Conservation (phyloP, 2,329 filamentous ascomycete species). For the Fusarium sp. region DNA sequence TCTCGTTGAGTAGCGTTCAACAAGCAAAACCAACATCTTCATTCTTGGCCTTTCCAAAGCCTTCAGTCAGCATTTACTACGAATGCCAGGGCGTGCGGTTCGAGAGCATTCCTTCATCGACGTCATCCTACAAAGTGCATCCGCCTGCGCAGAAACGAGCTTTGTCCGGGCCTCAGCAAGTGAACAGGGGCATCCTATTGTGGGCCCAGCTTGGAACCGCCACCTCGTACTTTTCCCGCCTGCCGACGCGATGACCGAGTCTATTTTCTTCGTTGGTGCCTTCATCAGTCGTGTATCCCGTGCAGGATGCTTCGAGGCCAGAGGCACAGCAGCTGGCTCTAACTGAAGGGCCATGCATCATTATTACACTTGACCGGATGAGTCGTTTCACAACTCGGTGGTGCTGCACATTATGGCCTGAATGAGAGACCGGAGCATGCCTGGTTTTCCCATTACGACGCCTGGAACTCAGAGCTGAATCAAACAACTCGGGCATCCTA, state of each 20-base stretch:
- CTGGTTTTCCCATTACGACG: background rate
- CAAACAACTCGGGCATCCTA: background rate
- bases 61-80: conserved; percentile 20
- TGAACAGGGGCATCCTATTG: conserved; percentile 9
- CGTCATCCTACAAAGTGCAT: conserved; percentile 27
- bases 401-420: conserved; percentile 15
- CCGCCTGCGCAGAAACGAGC: conserved; percentile 17
- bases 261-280: conserved; percentile 23
- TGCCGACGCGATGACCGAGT: conserved; percentile 5
- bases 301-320: conserved; percentile 27
- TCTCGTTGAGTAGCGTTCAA: conserved; percentile 25
- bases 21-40: conserved; percentile 11
- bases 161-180: conserved; percentile 14
- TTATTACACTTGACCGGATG: conserved; percentile 12
- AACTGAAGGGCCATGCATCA: conserved; percentile 32
- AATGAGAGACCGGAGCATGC: background rate
- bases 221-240: conserved; percentile 36
- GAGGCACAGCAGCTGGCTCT: conserved; percentile 29
- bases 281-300: conserved; percentile 22
- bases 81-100: conserved; percentile 19
- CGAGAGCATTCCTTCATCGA: conserved; percentile 19
- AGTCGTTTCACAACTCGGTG: conserved; percentile 34
- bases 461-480: conserved; percentile 20
- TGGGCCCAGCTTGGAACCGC: conserved; percentile 30
- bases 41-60: conserved; percentile 11